Base-by-base conservation (phyloP, 2,329 filamentous ascomycete genomes). In the Akanthomyces muscarius region DNA sequence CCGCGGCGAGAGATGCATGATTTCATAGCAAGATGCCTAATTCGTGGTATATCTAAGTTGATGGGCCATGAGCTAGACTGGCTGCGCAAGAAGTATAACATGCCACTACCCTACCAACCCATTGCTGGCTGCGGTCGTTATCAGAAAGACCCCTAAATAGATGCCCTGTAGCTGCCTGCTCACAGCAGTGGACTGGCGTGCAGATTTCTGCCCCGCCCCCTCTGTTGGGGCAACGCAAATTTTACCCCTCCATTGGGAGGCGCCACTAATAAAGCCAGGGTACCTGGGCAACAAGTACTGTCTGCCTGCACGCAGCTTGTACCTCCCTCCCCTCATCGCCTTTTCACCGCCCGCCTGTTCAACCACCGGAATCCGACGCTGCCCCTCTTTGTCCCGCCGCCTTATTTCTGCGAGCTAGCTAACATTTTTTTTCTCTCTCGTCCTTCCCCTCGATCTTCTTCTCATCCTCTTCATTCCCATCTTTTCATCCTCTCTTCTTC, bases 391-490 rank as follows among this genome's bases (percentile, higher is more conserved):
- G 55, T 50, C 57, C 57, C 47, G 45, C 45, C 45, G 57, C 56
- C 57, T 42, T 51, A 60, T 60, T 60, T 50, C 23, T 52, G 51
- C 51, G 23, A n/a, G 57, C 47, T n/a, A 50, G 47, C 16, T 52
- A 13, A 42, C 30, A n/a, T 21, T 21, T 68, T 63, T 68, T 62
- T 68, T 63, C 65, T 71, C 69, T 70, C 68, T 67, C 71, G 70
- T 56, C 52, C 63, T 64, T 65, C 56, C 55, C 57, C 51, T 67
- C 61, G 54, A 36, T 57, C 48, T 68, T 66, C 62, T 65, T 63
- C 63, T 67, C 66, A 67, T 69, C 68, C 66, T 66, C 64, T 67
- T 66, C 68, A 65, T 59, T 64, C 63, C 68, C 69, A 65, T 68
- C 42, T 61, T 59, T 61, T 66, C 62, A 63, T 65, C 63, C 64